Conservation (phyloP, 331 rosid genomes). For the Quercus tomentella region DNA sequence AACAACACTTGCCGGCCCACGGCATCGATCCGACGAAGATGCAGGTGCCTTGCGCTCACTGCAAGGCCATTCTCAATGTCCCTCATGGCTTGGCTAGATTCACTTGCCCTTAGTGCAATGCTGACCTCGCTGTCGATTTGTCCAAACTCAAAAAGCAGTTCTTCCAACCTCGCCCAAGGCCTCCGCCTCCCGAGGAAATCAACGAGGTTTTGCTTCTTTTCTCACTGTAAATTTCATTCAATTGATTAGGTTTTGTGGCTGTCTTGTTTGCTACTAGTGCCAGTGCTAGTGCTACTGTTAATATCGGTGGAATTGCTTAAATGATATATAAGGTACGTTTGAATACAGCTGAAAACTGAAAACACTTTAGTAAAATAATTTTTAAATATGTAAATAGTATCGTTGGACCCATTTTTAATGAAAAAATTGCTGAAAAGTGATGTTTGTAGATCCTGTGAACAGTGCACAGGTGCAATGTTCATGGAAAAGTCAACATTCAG, state of each 20-base stretch:
- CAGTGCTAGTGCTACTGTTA: too few species aligned
- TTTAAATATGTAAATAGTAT: too few species aligned
- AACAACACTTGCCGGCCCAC: slow-evolving; percentile 34
- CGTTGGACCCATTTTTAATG: too few species aligned
- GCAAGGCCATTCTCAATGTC: slow-evolving; percentile 57
- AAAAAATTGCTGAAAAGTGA: too few species aligned
- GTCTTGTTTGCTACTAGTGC: not conserved
- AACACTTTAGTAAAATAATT: too few species aligned
- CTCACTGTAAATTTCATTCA: not conserved
- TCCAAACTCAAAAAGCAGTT: slow-evolving; percentile 31
- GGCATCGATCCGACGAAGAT: slow-evolving; percentile 55
- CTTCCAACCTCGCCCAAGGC: slow-evolving; percentile 1
- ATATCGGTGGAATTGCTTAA: too few species aligned
- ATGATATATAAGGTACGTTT: too few species aligned
- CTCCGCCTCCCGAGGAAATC: slow-evolving; percentile 36
- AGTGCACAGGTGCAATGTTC: too few species aligned
- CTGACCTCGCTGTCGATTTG: slow-evolving; percentile 50
- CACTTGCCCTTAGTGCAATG: slow-evolving; percentile 51
- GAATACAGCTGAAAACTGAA: too few species aligned
- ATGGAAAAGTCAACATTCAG: too few species aligned
- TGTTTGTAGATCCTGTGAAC: too few species aligned
- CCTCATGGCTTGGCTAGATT: slow-evolving; percentile 53
- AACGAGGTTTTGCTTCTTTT: slow-evolving; percentile 35
- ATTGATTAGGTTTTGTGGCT: not conserved
- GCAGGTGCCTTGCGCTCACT: slow-evolving; percentile 51